Percentiles rank a stretch among this genome's conserved stretches.
phyloP scores from a whole-genome alignment of 2,329 filamentous ascomycete species.

The Colletotrichum euphorbiae region DNA sequence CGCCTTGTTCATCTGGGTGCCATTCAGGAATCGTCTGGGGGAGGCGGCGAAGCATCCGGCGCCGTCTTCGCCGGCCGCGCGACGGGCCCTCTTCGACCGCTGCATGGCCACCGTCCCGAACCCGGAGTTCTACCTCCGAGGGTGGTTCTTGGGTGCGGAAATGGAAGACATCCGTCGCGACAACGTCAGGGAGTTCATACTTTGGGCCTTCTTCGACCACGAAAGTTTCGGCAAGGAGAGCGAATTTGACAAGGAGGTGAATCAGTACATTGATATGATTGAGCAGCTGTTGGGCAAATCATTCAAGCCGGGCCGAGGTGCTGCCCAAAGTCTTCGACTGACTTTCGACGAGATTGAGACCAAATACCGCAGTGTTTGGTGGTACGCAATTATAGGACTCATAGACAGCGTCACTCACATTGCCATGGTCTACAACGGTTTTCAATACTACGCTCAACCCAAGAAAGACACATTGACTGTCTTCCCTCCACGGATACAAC shows the following conservation, averaged over 20 bases:
- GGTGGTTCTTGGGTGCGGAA: constrained; percentile 75
- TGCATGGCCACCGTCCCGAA: constrained; percentile 67
- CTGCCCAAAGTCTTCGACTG: constrained; percentile 68
- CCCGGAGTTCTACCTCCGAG: constrained; percentile 66
- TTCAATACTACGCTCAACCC: constrained; percentile 61
- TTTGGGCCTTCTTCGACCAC: constrained; percentile 74
- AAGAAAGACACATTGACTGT: constrained; percentile 40
- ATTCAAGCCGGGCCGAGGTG: constrained; percentile 66
- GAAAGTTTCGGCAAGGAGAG: constrained; percentile 48
- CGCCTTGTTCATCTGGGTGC: constrained; percentile 56
- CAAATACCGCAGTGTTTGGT: constrained; percentile 69
- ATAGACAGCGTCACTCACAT: constrained; percentile 64
- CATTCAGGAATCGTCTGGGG: constrained; percentile 54
- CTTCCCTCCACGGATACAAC: constrained; percentile 22
- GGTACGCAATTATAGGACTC: constrained; percentile 69
- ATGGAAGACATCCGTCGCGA: constrained; percentile 70
- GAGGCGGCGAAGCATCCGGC: constrained; percentile 55
- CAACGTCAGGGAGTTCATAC: constrained; percentile 74
- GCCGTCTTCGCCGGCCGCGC: constrained; percentile 57
- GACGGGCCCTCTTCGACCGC: constrained; percentile 66
- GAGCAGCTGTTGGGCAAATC: constrained; percentile 63
- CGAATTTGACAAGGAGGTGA: constrained; percentile 51
- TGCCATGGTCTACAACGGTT: constrained; percentile 59
- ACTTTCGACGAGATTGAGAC: constrained; percentile 72
- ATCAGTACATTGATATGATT: constrained; percentile 60